A percentile compares a stretch with the other conserved stretches of the same genome.
Conservation (phyloP, 768 basidiomycete species). For the Paxillus involutus region DNA sequence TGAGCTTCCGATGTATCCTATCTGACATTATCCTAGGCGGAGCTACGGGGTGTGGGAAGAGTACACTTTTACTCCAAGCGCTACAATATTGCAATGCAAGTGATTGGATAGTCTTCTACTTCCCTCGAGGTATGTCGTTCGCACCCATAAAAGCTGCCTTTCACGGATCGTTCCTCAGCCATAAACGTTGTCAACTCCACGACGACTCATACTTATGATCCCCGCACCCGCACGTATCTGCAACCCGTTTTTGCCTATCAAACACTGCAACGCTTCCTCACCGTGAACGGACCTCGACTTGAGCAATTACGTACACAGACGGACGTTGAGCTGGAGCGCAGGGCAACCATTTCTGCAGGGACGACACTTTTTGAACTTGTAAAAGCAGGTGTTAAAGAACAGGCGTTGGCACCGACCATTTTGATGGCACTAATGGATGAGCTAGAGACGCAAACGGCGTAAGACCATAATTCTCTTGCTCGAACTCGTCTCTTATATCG, state of each 20-base stretch:
- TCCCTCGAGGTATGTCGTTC: constrained; percentile 64
- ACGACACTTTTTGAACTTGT: constrained; percentile 55
- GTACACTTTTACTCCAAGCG: constrained; percentile 73
- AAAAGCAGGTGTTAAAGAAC: constrained; percentile 54
- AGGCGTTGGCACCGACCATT: constrained; percentile 50
- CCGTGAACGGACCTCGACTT: constrained; percentile 54
- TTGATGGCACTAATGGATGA: constrained; percentile 59
- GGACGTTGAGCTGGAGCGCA: constrained; percentile 41
- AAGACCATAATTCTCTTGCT: constrained; percentile 16
- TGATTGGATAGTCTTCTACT: constrained; percentile 82
- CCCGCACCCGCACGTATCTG: constrained; percentile 72
- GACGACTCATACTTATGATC: constrained; percentile 69
- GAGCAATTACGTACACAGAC: constrained; percentile 39
- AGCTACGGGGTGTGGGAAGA: constrained; percentile 77
- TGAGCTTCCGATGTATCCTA: neutral
- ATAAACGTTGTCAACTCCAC: constrained; percentile 72
- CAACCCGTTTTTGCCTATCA: constrained; percentile 68
- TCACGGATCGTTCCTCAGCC: constrained; percentile 31
- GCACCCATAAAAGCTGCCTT: neutral
- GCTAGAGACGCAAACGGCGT: constrained; percentile 61
- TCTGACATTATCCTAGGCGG: constrained; percentile 52
- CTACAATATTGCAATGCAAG: constrained; percentile 63
- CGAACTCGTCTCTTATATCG: neutral
- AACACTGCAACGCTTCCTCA: constrained; percentile 58
- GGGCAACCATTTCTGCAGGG: constrained; percentile 45